Evolutionary conservation across 1,139 yeast genomes (phyloP), one percentile per base, ranked within the genome.

Genomic region (Taphrina wiesneri): DNA sequence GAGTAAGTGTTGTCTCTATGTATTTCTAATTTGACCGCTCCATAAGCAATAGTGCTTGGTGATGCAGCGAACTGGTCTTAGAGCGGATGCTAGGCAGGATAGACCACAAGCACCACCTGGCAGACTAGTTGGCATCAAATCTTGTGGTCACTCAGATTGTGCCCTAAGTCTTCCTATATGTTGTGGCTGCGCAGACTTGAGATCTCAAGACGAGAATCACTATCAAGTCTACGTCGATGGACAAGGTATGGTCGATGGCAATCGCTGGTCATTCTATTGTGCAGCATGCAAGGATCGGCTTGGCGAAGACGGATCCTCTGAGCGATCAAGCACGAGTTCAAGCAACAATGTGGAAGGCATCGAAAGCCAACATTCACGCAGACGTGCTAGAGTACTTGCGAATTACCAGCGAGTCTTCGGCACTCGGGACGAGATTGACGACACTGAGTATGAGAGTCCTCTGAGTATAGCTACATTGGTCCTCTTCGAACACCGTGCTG

Each of bases 221-320:
- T 54, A 54, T 39, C 21, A 17, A 25, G 47, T 54, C 13, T 54
- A 54, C 15, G 49, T 54, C n/a, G 59, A 54, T 25, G 59, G 59
- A 7, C 23, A 39, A 25, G 59, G 59, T 9, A 19, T 54, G 59
- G 21, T 15, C 9, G 26, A 21, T 13, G 59, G 59, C 15, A 21
- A 21, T 2, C 46, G 59, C 19, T 39, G 49, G 46, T 54, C 59
- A 25, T 54, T 36, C 23, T 54, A 54, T 23, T 54, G 59, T 54
- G 32, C 17, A 17, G 34, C 47, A 23, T 54, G 59, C 36, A 36
- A 41, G 21, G 41, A 54, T 7, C 19, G 30, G 19, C 11, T n/a
- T 6, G 19, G 54, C 11, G 54, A 49, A 17, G 54, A 26, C 21
- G 39, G 7, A n/a, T n/a, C 43, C 15, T 36, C n/a, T 2, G 43